phyloP scores from a whole-genome alignment of 257 asterid species.

The Fraxinus pennsylvanica region DNA sequence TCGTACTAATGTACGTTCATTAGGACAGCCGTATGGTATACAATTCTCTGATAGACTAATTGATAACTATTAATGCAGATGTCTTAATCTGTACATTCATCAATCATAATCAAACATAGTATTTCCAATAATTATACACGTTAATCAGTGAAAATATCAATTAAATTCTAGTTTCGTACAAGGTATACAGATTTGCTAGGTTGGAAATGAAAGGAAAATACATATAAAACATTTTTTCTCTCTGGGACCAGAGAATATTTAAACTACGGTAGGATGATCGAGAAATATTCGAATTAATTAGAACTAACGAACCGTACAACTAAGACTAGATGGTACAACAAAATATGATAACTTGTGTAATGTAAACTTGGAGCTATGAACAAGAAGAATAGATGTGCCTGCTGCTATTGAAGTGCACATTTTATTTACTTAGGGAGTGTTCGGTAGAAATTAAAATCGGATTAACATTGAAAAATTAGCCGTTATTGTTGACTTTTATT shows the following conservation, averaged over 20 bases:
- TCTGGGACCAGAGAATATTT: not conserved
- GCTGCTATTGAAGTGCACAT: not conserved
- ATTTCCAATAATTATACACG: not conserved
- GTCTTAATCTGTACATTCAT: not conserved
- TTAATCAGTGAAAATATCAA: not conserved
- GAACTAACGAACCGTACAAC: not conserved
- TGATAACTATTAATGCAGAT: not conserved
- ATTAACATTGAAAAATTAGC: too few species aligned
- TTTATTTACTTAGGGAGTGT: not conserved
- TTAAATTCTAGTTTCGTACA: not conserved
- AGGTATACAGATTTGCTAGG: not conserved
- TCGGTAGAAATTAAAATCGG: too few species aligned
- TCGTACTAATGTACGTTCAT: not conserved
- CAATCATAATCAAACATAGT: not conserved
- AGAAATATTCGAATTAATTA: not conserved
- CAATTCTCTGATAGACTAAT: not conserved
- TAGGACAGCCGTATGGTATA: not conserved
- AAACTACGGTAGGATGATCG: not conserved
- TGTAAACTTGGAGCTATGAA: not conserved
- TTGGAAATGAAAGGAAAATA: not conserved
- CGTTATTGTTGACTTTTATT: too few species aligned
- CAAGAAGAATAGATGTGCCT: not conserved
- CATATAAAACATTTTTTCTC: not conserved
- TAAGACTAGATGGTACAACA: not conserved
- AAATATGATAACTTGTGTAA: not conserved